These are phyloP conservation scores for Sclerotinia glacialis DNA, from an alignment of 2,329 filamentous ascomycete species.

Conservation along the genomic window DNA sequence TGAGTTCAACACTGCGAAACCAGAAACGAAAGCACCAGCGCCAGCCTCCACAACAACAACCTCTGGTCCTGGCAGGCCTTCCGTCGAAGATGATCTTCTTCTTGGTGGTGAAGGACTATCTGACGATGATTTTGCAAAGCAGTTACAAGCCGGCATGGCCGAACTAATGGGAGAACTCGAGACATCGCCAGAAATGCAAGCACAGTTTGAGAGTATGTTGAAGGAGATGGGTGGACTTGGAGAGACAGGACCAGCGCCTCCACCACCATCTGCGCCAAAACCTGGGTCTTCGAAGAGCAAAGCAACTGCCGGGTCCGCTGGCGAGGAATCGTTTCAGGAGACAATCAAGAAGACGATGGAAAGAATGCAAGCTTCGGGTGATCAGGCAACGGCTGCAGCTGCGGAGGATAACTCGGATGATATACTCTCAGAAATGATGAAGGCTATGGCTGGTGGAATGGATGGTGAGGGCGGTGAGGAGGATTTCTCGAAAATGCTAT, in stretches of 20 bases:
- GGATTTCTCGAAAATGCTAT: constrained; percentile 89
- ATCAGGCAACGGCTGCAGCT: constrained; percentile 76
- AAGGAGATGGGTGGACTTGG: constrained; percentile 64
- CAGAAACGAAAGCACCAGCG: constrained; percentile 46
- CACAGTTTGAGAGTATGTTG: constrained; percentile 75
- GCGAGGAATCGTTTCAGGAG: constrained; percentile 77
- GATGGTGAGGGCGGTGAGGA: constrained; percentile 66
- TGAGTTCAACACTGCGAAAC: constrained; percentile 71
- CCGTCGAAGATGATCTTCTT: constrained; percentile 29
- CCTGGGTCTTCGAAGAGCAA: constrained; percentile 22
- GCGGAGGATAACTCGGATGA: constrained; percentile 69
- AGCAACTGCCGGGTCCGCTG: constrained; percentile 26
- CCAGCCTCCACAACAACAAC: constrained; percentile 32
- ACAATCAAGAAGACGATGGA: constrained; percentile 94
- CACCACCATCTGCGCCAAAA: constrained; percentile 24
- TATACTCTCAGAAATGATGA: constrained; percentile 86
- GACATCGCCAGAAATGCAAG: constrained; percentile 67
- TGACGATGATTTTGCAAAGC: constrained; percentile 78
- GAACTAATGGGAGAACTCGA: constrained; percentile 72
- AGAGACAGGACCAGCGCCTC: constrained; percentile 29
- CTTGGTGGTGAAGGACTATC: constrained; percentile 45
- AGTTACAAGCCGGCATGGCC: constrained; percentile 89
- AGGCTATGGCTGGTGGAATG: constrained; percentile 70
- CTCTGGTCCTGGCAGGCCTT: constrained; percentile 32
- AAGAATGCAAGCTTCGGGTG: constrained; percentile 86